phyloP scores from a whole-genome alignment of 306 rosid species.

The Acmispon strigosus region DNA sequence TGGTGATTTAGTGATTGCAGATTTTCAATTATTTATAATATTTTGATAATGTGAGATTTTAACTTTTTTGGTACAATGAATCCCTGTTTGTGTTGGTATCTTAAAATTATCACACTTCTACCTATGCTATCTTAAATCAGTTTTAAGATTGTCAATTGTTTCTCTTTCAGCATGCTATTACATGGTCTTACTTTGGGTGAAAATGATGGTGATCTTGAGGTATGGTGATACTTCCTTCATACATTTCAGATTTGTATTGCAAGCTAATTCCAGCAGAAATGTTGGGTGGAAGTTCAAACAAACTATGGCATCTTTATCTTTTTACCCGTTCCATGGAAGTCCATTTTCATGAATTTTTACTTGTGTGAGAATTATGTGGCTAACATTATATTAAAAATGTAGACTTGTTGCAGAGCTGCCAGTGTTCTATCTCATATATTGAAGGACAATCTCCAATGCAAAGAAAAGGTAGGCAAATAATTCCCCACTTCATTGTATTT shows the following conservation, averaged over 20 bases:
- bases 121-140: slow-evolving; percentile 10
- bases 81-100: slow-evolving; percentile 1
- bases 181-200: slow-evolving; percentile 81
- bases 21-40: not conserved
- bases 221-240: slow-evolving; percentile 18
- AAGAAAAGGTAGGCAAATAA: slow-evolving; percentile 70
- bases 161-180: slow-evolving; percentile 72
- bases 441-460: slow-evolving; percentile 78
- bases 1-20: slow-evolving; percentile 7
- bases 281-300: slow-evolving; percentile 12
- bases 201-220: slow-evolving; percentile 87
- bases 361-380: slow-evolving; percentile 8
- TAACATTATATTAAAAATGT: slow-evolving; percentile 27
- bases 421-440: slow-evolving; percentile 88
- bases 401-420: slow-evolving; percentile 95
- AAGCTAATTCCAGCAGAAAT: not conserved
- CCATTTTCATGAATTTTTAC: not conserved
- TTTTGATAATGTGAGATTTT: not conserved
- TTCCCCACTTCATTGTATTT: slow-evolving; percentile 10
- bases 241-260: not conserved
- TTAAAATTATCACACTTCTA: not conserved
- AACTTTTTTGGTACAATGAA: not conserved
- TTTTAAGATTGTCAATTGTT: slow-evolving; percentile 18
- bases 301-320: not conserved
- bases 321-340: not conserved